These are phyloP conservation scores for Backusella tarrabulga DNA, from an alignment of 192 early-diverging fungal species.

Conservation along the genomic window DNA sequence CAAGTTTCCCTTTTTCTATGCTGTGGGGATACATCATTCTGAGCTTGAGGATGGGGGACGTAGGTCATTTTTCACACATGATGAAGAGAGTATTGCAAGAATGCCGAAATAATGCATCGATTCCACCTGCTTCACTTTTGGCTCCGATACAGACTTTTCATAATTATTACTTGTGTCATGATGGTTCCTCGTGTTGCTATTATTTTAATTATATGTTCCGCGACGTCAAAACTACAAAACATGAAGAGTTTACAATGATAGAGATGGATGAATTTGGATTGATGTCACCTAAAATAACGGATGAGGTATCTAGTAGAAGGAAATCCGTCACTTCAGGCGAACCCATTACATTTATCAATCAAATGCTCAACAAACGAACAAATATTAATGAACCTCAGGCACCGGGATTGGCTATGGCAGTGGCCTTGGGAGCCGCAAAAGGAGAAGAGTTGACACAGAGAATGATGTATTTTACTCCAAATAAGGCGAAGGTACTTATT, in stretches of 20 bases:
- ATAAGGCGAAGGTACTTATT: conserved; percentile 12
- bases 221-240: not conserved
- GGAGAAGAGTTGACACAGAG: conserved; percentile 8
- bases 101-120: not conserved
- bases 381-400: conserved; percentile 9
- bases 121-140: conserved; percentile 14
- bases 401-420: conserved; percentile 8
- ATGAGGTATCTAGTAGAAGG: not conserved
- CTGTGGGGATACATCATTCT: conserved; percentile 14
- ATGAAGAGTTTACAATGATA: not conserved
- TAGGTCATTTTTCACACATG: conserved; percentile 6
- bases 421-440: conserved; percentile 2
- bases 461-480: conserved; percentile 8
- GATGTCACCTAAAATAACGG: not conserved
- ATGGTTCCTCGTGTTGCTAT: conserved; percentile 9
- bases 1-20: not conserved
- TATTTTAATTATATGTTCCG: conserved; percentile 26
- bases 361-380: not conserved
- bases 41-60: conserved; percentile 15
- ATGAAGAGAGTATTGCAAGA: not conserved
- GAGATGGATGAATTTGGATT: conserved; percentile 11
- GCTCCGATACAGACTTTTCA: conserved; percentile 21
- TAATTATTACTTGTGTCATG: conserved; percentile 7
- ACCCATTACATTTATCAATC: conserved; percentile 7
- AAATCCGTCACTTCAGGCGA: not conserved